Evolutionary conservation across 2,329 filamentous ascomycete species (phyloP).

Genomic region (Microsporum audouinii): DNA sequence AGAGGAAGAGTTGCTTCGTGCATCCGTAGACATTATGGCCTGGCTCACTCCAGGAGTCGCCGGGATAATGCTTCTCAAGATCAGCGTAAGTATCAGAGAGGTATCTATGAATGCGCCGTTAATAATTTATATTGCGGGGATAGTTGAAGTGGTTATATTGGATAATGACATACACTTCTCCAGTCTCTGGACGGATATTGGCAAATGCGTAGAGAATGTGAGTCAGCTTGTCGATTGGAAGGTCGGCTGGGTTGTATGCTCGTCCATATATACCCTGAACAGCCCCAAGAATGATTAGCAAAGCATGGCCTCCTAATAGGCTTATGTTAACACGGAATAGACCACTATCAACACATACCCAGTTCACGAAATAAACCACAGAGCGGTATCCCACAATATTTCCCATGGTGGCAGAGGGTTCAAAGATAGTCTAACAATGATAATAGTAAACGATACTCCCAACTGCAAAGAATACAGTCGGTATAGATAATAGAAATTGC

Average conservation of each 20-base stretch:
- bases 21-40: slow-evolving; percentile 67
- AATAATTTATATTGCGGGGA: background rate
- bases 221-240: slow-evolving; percentile 69
- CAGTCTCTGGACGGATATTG: slow-evolving; percentile 65
- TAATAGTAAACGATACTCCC: background rate
- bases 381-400: slow-evolving; percentile 16
- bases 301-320: background rate
- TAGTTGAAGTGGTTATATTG: background rate
- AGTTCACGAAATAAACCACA: slow-evolving; percentile 37
- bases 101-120: slow-evolving; percentile 20
- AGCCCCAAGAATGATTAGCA: background rate
- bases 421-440: background rate
- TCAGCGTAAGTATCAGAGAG: slow-evolving; percentile 61
- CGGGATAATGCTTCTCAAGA: slow-evolving; percentile 54
- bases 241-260: slow-evolving; percentile 68
- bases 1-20: slow-evolving; percentile 62
- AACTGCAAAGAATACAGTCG: background rate
- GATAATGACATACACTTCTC: slow-evolving; percentile 56
- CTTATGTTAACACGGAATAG: background rate
- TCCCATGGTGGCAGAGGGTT: background rate
- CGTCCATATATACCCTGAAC: slow-evolving; percentile 66
- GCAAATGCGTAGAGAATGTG: slow-evolving; percentile 84
- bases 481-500: background rate
- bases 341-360: slow-evolving; percentile 23
- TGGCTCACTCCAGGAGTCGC: slow-evolving; percentile 55